Evolutionary conservation across 306 rosid genomes (phyloP), one percentile per base, ranked within the genome.

Genomic region (Canavalia gladiata): DNA sequence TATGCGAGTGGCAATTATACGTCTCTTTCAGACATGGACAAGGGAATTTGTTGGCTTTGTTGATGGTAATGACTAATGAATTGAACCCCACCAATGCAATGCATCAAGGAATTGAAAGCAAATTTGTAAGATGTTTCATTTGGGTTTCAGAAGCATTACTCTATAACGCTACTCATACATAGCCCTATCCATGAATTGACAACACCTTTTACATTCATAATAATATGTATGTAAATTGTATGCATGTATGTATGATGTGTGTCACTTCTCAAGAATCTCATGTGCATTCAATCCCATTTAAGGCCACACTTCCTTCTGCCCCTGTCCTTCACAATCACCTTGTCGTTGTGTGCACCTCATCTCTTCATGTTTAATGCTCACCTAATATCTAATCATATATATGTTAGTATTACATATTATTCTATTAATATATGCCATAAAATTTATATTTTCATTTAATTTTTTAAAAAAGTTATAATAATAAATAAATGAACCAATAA

Each of bases 1-100:
- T 10, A 75, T 70, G 13, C 60, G 45, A 76, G 46, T 83, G 3
- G 72, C 9, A 7, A 69, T 41, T 65, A 18, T 18, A 62, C 31
- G 70, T 69, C 58, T 49, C 71, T 84, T 80, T 75, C 72, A 0
- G 28, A 75, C 7, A 35, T 29, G 31, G 76, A 86, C 75, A 79
- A 63, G 31, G 39, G 64, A 78, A 74, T 54, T 69, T 75, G 76
- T 75, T 74, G 68, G 76, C 72, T 39, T 69, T 25, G 6, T 80
- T 30, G 49, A 52, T 46, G 30, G 6, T 57, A 43, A 35, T 77
- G 18, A 59, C 60, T 68, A 43, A 35, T 77, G 18, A 59, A 52
- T 68, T 67, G 64, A 78, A 62, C 76, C 86, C 84, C 86, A 86
- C 87, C 79, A 74, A 73, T 68, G 25, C 68, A 41, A 70, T 35